Base-by-base conservation (phyloP, 1,139 yeast genomes). In the Sugiyamaella sp. region DNA sequence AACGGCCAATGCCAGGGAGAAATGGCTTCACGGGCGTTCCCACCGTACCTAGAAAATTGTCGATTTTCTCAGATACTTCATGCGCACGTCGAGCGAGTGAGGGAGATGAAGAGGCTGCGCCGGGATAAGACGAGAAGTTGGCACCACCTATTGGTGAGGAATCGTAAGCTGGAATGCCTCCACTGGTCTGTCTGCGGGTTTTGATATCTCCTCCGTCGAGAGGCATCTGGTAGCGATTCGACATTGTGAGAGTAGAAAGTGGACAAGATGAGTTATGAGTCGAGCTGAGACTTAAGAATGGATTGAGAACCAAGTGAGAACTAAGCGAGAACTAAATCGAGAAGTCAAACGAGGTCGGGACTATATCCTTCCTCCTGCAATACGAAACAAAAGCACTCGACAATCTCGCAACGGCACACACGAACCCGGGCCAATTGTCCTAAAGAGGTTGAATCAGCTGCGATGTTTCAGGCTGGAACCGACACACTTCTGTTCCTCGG, bases 1-100 rank as follows among this genome's bases (percentile, higher is more conserved):
- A 84, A 56, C 99, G 80, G 25, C 97, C 98, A 61, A 93, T 80
- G 21, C 86, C 84, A 12, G 98, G 98, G 54, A 75, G 65, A 53
- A 69, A 71, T 22, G 78, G 77, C 65, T 71, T 70, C 52, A 74
- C 57, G 3, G 77, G 76, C 20, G 67, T 67, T 27, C 74, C 71
- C 17, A 69, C 52, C 35, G 60, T 59, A 52, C 75, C 76, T 32
- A 74, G 60, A 33, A 63, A 49, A 47, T 65, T 60, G 58, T 72
- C 75, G 29, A 70, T 50, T 42, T 64, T 49, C 53, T 67, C 68
- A 10, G 73, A 63, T 38, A 57, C 33, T 41, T 57, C 50, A 24
- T 46, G 50, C 16, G 44, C 44, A 2, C 41, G 44, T 27, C 38
- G 37, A 27, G 50, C 44, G 4, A 46, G 39, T 16, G 50, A 46